phyloP scores from a whole-genome alignment of 495 filamentous ascomycete genomes.

The Xylaria nigripes region DNA sequence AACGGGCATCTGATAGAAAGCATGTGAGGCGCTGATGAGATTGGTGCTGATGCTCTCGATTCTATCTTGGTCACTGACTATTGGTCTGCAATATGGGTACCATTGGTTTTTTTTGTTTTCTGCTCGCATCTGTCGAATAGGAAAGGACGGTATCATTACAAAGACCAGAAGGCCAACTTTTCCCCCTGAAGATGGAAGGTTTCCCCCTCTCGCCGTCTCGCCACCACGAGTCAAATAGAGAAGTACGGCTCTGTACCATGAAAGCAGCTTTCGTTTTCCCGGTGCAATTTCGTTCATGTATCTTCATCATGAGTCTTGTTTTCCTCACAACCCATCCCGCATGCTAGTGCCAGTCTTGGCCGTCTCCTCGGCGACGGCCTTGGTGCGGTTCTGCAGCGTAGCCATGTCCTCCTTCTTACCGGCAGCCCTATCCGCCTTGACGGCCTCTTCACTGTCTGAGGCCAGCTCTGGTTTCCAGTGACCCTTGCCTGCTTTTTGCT shows the following conservation, averaged over 20 bases:
- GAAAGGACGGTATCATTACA: not conserved
- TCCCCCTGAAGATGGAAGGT: not conserved
- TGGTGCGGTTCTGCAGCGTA: slow-evolving; percentile 45
- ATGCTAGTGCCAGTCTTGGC: slow-evolving; percentile 38
- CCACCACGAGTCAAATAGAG: no score
- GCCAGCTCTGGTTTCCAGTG: slow-evolving; percentile 78
- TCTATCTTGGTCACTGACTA: not conserved
- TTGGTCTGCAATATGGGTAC: not conserved
- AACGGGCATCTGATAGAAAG: not conserved
- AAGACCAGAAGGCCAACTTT: not conserved
- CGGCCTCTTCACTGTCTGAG: slow-evolving; percentile 69
- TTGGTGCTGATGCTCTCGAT: not conserved
- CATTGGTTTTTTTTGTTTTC: not conserved
- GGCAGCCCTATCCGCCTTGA: slow-evolving; percentile 44
- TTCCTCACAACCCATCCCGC: slow-evolving; percentile 33
- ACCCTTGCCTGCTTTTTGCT: slow-evolving; percentile 64
- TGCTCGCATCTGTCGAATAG: not conserved
- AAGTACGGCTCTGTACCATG: not conserved
- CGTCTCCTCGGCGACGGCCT: slow-evolving; percentile 39
- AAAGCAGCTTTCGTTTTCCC: not conserved
- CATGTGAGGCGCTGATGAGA: not conserved
- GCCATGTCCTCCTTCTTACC: slow-evolving; percentile 28
- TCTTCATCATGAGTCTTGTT: not conserved
- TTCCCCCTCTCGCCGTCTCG: no score
- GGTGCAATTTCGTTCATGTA: no score